A percentile compares a stretch with the other conserved stretches of the same genome.
Evolutionary conservation across 2,329 filamentous ascomycete genomes (phyloP).

Genomic region (Esteya vermicola): DNA sequence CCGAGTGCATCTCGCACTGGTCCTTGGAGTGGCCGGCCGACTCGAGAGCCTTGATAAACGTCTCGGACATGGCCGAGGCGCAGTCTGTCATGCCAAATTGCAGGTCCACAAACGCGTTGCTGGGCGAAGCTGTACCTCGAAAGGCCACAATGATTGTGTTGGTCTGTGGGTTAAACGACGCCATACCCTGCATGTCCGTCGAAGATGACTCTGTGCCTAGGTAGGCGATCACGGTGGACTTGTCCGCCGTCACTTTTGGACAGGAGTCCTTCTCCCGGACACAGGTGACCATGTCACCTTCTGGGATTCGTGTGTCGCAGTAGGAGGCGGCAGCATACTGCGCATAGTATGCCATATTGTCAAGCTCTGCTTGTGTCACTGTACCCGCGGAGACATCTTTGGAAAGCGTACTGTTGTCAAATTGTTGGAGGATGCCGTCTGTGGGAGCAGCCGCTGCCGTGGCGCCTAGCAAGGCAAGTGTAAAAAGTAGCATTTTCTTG

Average conservation of each 20-base stretch:
- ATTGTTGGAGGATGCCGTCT: no score
- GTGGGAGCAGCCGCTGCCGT: no score
- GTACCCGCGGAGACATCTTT: no score
- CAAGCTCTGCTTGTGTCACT: no score
- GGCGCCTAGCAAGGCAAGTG: no score
- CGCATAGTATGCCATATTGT: no score
- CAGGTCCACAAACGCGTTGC: constrained; percentile 48
- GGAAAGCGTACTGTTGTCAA: no score
- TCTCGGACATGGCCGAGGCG: constrained; percentile 14
- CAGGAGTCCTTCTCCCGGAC: constrained; percentile 30
- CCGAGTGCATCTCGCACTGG: constrained; percentile 38
- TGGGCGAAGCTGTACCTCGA: constrained; percentile 42
- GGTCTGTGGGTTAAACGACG: constrained; percentile 32
- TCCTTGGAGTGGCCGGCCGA: neutral
- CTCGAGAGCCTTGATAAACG: no score
- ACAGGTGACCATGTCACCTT: constrained; percentile 22
- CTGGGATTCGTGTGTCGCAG: constrained; percentile 37
- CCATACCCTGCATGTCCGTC: constrained; percentile 29
- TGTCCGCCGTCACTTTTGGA: constrained; percentile 25
- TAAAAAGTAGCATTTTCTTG: no score
- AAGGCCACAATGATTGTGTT: constrained; percentile 44
- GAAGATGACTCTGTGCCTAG: constrained; percentile 14
- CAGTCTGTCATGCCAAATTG: constrained; percentile 23
- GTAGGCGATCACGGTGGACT: constrained; percentile 27
- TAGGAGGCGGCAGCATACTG: constrained; percentile 38